Base-by-base conservation (phyloP, 192 early-diverging fungal genomes). In the Dissophora ornata region DNA sequence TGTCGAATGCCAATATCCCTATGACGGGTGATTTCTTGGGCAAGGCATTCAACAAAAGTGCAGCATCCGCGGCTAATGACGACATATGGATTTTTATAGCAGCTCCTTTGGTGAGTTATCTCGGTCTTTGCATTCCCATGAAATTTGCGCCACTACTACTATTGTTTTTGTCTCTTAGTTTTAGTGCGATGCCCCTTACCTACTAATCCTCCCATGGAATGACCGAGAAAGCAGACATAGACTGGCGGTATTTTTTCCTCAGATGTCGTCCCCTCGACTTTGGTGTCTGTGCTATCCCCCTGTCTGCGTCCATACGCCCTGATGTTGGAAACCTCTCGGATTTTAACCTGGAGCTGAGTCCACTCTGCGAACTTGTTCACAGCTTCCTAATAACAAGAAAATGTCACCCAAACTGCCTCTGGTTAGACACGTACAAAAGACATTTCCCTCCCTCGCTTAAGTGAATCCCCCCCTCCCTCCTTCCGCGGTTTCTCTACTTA, bases 131-230 rank as follows among this genome's bases (percentile, higher is more conserved):
- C n/a, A n/a, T n/a, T n/a, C n/a, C n/a, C n/a, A n/a, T n/a, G n/a
- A n/a, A n/a, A n/a, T n/a, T n/a, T n/a, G n/a, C n/a, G n/a, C n/a
- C n/a, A n/a, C n/a, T n/a, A n/a, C n/a, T n/a, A n/a, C n/a, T n/a
- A n/a, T n/a, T n/a, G n/a, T n/a, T n/a, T n/a, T n/a, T n/a, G n/a
- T n/a, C n/a, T n/a, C n/a, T n/a, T n/a, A n/a, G n/a, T n/a, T n/a
- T n/a, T n/a, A n/a, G n/a, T n/a, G n/a, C n/a, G n/a, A n/a, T n/a
- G n/a, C n/a, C n/a, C 44, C 57, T 67, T 86, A 88, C 87, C 83
- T 16, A 88, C 81, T 57, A 89, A 73, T 16, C 88, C 88, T 52
- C 88, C 88, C 85, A 89, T 87, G 7, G 86, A 87, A 64, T 88
- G 80, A 2, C 84, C 80, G 24, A 74, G 16, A 38, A 79, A 66